Evolutionary conservation across 208 protist species (phyloP), one percentile per base, ranked within the genome.

Genomic region (Lotmaria passim): DNA sequence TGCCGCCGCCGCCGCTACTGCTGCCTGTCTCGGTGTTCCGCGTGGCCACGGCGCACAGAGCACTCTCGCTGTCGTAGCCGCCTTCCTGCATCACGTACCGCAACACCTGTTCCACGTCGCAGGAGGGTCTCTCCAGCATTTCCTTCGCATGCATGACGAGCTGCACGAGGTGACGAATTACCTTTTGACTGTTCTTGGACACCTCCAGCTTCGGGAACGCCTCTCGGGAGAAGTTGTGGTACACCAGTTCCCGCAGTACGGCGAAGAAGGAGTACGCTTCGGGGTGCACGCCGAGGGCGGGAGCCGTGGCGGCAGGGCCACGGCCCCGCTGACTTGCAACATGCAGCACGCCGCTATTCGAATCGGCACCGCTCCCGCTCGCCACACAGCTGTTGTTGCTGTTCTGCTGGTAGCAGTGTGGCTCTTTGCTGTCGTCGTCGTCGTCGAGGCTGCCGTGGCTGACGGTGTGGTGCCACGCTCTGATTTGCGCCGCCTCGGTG

Each of bases 191-290:
- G 39, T 43, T 56, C n/a, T 83, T 86, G 19, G 79, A 74, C 10
- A 83, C 43, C 33, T 70, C 63, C 81, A 76, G 73, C 69, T 82
- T 89, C 3, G 63, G 66, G 21, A 85, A 77, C 2, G 24, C 50
- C 8, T 76, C 74, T 30, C 50, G 38, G 7, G 72, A 69, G 61
- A 87, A 90, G 62, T 84, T 78, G 72, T 81, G 76, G 67, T 78
- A 79, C 17, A 87, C 80, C 15, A 87, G 60, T 26, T 91, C 78
- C 30, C 58, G 76, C 56, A 91, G 63, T 7, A 91, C 72, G 0
- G 73, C 75, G 51, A 82, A 91, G 67, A 79, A 81, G 14, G 82
- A 91, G 64, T 83, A 74, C 11, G 50, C 64, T 48, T 62, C 66
- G 58, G 79, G 79, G 36, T 71, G 62, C 1, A 75, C 51, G 24